Evolutionary conservation across 148 eudicot genomes (phyloP).

Genomic region (Rhododendron simsii): DNA sequence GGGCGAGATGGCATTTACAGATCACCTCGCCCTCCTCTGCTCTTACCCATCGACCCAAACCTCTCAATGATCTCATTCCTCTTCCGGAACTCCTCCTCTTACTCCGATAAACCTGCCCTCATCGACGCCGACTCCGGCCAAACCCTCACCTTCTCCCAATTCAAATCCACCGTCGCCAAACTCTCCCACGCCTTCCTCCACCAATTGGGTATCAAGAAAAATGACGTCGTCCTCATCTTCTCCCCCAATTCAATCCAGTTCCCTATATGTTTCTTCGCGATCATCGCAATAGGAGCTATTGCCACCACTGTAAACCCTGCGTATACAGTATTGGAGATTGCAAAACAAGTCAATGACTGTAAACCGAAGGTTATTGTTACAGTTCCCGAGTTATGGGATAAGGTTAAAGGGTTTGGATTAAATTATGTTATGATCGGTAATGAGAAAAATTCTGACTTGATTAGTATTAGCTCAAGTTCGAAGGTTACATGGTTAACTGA

Average conservation of each 20-base stretch:
- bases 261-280: conserved; percentile 43
- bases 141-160: conserved; percentile 36
- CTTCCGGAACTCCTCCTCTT: conserved; percentile 52
- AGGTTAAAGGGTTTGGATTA: conserved; percentile 37
- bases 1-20: conserved; percentile 63
- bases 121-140: conserved; percentile 51
- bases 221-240: conserved; percentile 53
- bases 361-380: conserved; percentile 51
- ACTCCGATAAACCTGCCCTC: conserved; percentile 48
- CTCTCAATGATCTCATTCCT: conserved; percentile 53
- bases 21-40: conserved; percentile 47
- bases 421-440: conserved; percentile 44
- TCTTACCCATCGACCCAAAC: conserved; percentile 35
- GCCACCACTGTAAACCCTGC: conserved; percentile 59
- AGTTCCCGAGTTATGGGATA: conserved; percentile 40
- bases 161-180: conserved; percentile 48
- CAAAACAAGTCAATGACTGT: conserved; percentile 55
- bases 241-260: conserved; percentile 65
- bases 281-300: conserved; percentile 55
- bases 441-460: conserved; percentile 1
- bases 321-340: conserved; percentile 48
- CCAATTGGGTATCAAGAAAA: conserved; percentile 42
- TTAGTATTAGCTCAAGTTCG: neutral
- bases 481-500: conserved; percentile 33
- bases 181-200: conserved; percentile 37